These are phyloP conservation scores for Alternaria conjuncta DNA, from an alignment of 2,329 filamentous ascomycete species.

Conservation along the genomic window DNA sequence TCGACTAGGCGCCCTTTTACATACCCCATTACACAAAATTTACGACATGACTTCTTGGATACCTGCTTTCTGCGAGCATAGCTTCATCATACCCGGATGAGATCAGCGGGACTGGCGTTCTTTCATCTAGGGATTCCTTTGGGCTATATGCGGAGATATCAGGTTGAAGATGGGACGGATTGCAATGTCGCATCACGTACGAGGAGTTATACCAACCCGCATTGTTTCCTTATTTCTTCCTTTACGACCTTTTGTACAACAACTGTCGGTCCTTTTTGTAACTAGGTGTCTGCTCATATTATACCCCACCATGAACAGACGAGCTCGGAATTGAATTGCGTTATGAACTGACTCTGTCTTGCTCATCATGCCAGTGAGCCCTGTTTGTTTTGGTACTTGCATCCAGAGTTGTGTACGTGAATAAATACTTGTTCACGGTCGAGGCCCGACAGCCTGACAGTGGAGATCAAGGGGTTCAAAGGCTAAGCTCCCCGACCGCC, in stretches of 20 bases:
- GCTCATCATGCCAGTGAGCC: not conserved
- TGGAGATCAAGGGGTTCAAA: slow-evolving; percentile 12
- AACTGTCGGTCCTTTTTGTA: slow-evolving; percentile 19
- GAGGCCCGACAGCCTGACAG: not conserved
- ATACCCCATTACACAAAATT: slow-evolving; percentile 21
- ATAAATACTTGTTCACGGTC: slow-evolving; percentile 2
- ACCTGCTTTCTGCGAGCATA: slow-evolving; percentile 38
- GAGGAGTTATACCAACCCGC: slow-evolving; percentile 11
- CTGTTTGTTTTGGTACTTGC: not conserved
- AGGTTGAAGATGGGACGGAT: slow-evolving; percentile 3
- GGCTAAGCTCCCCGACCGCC: slow-evolving; percentile 16
- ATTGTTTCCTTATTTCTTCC: slow-evolving; percentile 5
- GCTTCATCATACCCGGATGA: slow-evolving; percentile 30
- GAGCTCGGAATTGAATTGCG: slow-evolving; percentile 20
- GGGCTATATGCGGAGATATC: slow-evolving; percentile 10
- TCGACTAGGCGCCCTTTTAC: slow-evolving; percentile 38
- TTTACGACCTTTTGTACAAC: slow-evolving; percentile 25
- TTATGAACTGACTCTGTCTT: slow-evolving; percentile 1
- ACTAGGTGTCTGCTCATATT: slow-evolving; percentile 18
- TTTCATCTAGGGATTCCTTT: slow-evolving; percentile 19
- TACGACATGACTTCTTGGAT: slow-evolving; percentile 31
- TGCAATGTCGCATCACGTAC: slow-evolving; percentile 11
- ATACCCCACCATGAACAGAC: slow-evolving; percentile 30
- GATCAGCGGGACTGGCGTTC: slow-evolving; percentile 33
- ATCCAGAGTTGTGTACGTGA: not conserved